Base-by-base conservation (phyloP, 2,329 filamentous ascomycete species). In the Dactylellina parvicollis region DNA sequence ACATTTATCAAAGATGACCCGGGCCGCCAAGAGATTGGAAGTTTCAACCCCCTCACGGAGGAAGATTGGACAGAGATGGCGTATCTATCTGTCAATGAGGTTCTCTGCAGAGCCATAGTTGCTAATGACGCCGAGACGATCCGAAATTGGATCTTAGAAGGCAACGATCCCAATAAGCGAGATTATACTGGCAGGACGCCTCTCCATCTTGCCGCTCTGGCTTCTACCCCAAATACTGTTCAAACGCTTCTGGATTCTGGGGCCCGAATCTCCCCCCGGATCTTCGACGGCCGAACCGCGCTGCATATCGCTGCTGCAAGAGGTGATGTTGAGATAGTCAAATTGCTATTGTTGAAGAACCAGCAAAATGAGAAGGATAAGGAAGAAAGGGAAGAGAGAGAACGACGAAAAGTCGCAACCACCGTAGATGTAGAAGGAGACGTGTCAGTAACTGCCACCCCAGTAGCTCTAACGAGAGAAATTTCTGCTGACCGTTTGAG, bases 1-100 rank as follows among this genome's bases (percentile, higher is more conserved):
- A 83, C 84, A 0, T 96, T 96, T 80, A 83, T 95, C 76, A 89
- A 89, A 75, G 91, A 96, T 77, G 87, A 96, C 76, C 91, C 92
- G 0, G 92, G 92, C 16, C 85, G 92, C 62, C 92, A 95, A 80
- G 81, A 84, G 30, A 88, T 89, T 75, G 87, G 87, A 24, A 87
- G 84, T 40, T 49, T 50, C 24, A 52, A 54, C 24, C 50, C 67
- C 10, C 40, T 59, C 12, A 69, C 64, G 2, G 54, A 69, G 1
- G 64, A 60, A 10, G 64, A 69, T 16, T 69, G 64, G 64, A 67
- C 62, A 7, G 36, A 93, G 75, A 95, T 96, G 91, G 91, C 92
- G 0, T 96, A 96, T 76, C 85, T 96, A 30, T 90, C 91, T 10
- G 91, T 92, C 76, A 94, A 90, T 0, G 88, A 87, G 36, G 84